phyloP scores from a whole-genome alignment of 208 protist species.

The Wallacemonas sp. region DNA sequence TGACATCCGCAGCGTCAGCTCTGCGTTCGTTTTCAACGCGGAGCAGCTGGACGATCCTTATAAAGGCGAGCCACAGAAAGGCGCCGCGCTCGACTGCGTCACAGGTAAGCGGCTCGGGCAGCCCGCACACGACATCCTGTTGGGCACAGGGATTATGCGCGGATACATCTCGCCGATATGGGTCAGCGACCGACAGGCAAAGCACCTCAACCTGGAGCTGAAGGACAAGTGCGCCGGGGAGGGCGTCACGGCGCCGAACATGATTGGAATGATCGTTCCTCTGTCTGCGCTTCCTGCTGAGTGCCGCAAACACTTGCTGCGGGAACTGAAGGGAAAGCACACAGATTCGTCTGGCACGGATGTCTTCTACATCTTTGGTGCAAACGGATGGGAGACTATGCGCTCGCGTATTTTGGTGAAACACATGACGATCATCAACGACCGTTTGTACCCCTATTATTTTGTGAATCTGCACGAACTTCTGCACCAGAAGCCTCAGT shows the following conservation, averaged over 20 bases:
- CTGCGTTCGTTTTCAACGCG: slow-evolving; percentile 77
- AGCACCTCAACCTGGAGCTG: slow-evolving; percentile 81
- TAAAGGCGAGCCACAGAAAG: slow-evolving; percentile 81
- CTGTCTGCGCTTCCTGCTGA: slow-evolving; percentile 51
- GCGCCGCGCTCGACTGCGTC: slow-evolving; percentile 72
- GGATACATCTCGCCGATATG: slow-evolving; percentile 90
- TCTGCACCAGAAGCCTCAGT: slow-evolving; percentile 50
- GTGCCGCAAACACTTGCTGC: slow-evolving; percentile 40
- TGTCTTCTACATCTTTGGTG: slow-evolving; percentile 78
- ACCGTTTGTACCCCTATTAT: slow-evolving; percentile 69
- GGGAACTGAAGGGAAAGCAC: slow-evolving; percentile 46
- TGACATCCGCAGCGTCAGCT: slow-evolving; percentile 75
- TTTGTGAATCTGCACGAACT: slow-evolving; percentile 88
- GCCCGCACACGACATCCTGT: slow-evolving; percentile 85
- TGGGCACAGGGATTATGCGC: slow-evolving; percentile 79
- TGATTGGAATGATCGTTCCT: slow-evolving; percentile 78
- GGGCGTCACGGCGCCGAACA: slow-evolving; percentile 69
- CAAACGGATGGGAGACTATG: slow-evolving; percentile 87
- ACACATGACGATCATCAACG: slow-evolving; percentile 79
- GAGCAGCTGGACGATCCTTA: slow-evolving; percentile 87
- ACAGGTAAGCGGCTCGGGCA: slow-evolving; percentile 87
- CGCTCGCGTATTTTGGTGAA: slow-evolving; percentile 77
- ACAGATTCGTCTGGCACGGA: slow-evolving; percentile 72
- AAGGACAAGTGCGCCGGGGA: slow-evolving; percentile 21
- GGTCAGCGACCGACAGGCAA: slow-evolving; percentile 75